Evolutionary conservation across 2,329 filamentous ascomycete genomes (phyloP), one percentile per base, ranked within the genome.

Genomic region (Exophiala oligosperma): DNA sequence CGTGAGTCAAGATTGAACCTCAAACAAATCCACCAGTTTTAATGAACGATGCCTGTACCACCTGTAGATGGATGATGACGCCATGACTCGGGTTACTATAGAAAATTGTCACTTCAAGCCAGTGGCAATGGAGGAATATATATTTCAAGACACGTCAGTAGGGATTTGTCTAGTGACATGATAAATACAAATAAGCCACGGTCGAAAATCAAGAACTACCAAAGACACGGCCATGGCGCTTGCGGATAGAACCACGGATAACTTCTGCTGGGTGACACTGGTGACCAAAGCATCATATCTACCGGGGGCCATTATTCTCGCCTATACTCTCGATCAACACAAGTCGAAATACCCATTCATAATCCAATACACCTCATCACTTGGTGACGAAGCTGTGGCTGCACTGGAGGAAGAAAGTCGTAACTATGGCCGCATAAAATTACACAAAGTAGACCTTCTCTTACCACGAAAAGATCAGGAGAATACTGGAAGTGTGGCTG

Each of bases 211-310:
- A 7, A 28, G 26, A 28, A 28, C 26, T 4, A 7, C 26, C 26
- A 4, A 11, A 35, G 2, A 40, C 49, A 41, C 12, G 32, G 28
- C 24, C 40, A 35, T 48, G 46, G 26, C 23, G 26, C 24, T 28
- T 8, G 12, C 24, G 26, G 17, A 29, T 29, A 26, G 46, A 32
- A 12, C 7, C 32, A 17, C 46, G 14, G 66, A 65, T 29, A 48
- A 55, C 7, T 77, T 77, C 2, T 83, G 80, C 67, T 66, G 64
- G 62, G 75, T 77, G 17, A 82, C 80, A 1, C 72, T 83, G 29
- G 74, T 83, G 32, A 83, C 80, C 1, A 73, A 76, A n/a, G 71
- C 76, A 3, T 78, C 75, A 21, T 82, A 83, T 64, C 73, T 83
- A 4, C 76, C 80, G 12, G 81, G 80, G 37, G 79, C 80, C 9